Percentiles rank a stretch among this genome's conserved stretches.
Evolutionary conservation across 805 yeast species (phyloP).

Genomic region (Zygosaccharomyces pseudorouxii): DNA sequence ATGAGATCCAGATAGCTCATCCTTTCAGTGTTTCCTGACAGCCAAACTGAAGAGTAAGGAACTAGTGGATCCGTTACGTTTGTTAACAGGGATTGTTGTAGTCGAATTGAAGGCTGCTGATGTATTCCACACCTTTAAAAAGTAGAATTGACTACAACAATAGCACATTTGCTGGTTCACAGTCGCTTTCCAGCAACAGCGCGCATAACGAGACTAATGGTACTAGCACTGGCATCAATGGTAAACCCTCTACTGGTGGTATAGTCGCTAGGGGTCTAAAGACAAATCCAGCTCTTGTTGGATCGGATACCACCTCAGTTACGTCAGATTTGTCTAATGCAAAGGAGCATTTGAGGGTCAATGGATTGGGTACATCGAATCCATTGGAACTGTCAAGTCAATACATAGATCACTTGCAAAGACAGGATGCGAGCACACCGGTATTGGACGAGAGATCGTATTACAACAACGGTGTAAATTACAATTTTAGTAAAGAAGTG

Average conservation of each 20-base stretch:
- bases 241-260: background rate
- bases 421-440: conserved; percentile 56
- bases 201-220: background rate
- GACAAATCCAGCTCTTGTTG: conserved; percentile 1
- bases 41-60: background rate
- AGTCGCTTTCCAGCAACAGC: conserved; percentile 11
- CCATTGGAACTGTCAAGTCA: conserved; percentile 55
- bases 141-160: conserved; percentile 29
- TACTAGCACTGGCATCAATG: background rate
- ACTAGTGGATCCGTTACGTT: background rate
- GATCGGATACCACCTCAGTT: conserved; percentile 4
- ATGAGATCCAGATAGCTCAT: background rate
- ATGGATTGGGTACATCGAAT: conserved; percentile 32
- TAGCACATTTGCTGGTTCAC: conserved; percentile 19
- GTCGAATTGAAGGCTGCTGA: conserved; percentile 12
- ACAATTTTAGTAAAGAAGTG: conserved; percentile 54
- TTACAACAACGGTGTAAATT: conserved; percentile 57
- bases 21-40: background rate
- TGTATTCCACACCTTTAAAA: conserved; percentile 36
- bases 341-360: conserved; percentile 34
- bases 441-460: conserved; percentile 46
- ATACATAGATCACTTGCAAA: conserved; percentile 53
- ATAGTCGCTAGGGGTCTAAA: conserved; percentile 1
- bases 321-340: conserved; percentile 12
- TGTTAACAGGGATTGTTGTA: background rate